Percentiles rank a stretch among this genome's conserved stretches.
These are phyloP conservation scores for Trichoderma sp. DNA, from an alignment of 2,329 filamentous ascomycete genomes.

Conservation along the genomic window DNA sequence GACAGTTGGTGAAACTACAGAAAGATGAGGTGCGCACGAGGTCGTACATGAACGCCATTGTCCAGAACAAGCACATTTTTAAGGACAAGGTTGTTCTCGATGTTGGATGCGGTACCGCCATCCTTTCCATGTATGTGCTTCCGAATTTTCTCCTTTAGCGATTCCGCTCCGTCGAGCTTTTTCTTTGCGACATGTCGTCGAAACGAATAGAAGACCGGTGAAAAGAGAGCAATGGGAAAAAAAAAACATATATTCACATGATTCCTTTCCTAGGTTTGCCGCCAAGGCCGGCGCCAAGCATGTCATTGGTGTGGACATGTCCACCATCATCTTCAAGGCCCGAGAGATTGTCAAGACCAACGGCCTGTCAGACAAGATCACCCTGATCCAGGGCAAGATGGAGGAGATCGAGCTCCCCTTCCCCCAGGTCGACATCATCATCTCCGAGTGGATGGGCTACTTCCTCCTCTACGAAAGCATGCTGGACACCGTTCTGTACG, in stretches of 20 bases:
- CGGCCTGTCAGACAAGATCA: slow-evolving; percentile 93
- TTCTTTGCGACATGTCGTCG: neutral
- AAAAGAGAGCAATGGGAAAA: neutral
- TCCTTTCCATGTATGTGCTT: slow-evolving; percentile 87
- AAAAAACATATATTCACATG: slow-evolving; percentile 17
- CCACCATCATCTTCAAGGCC: slow-evolving; percentile 98
- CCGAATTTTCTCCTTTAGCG: slow-evolving; percentile 23
- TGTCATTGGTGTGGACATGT: slow-evolving; percentile 99
- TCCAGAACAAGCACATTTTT: slow-evolving; percentile 94
- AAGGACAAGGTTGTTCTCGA: slow-evolving; percentile 86
- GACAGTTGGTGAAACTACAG: slow-evolving; percentile 46
- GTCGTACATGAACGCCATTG: slow-evolving; percentile 96
- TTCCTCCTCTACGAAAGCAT: slow-evolving; percentile 99
- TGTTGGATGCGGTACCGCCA: slow-evolving; percentile 95
- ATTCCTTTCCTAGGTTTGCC: slow-evolving; percentile 71
- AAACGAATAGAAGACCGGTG: neutral
- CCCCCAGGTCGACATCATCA: slow-evolving; percentile 97
- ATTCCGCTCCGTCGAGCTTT: neutral
- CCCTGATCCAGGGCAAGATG: slow-evolving; percentile 98
- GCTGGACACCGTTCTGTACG: slow-evolving; percentile 97
- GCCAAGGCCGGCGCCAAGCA: slow-evolving; percentile 96
- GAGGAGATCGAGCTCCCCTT: slow-evolving; percentile 94
- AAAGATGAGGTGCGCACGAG: slow-evolving; percentile 98
- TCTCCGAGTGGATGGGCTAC: slow-evolving; percentile 99
- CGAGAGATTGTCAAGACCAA: slow-evolving; percentile 91